Evolutionary conservation across 441 rosid genomes (phyloP).

Genomic region (Hypseocharis bilobata): DNA sequence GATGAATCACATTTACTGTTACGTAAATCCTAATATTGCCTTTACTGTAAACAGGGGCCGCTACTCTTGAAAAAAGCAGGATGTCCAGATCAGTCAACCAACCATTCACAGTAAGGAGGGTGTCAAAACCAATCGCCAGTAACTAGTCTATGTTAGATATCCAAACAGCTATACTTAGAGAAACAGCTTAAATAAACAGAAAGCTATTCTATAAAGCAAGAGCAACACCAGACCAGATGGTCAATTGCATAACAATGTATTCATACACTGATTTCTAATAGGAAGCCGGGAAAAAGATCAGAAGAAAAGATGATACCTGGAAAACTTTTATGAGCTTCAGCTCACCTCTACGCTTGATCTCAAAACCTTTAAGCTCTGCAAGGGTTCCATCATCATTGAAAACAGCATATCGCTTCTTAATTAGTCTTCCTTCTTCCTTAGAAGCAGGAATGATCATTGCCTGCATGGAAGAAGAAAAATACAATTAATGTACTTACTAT

Average conservation of each 20-base stretch:
- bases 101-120: no score
- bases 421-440: slow-evolving; percentile 89
- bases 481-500: slow-evolving; percentile 10
- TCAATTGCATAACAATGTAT: neutral
- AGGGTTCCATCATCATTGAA: slow-evolving; percentile 96
- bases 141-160: no score
- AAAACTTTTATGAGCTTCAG: slow-evolving; percentile 96
- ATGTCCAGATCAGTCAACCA: no score
- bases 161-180: no score
- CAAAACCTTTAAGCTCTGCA: slow-evolving; percentile 99
- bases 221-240: neutral
- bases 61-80: no score
- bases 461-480: slow-evolving; percentile 32
- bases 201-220: neutral
- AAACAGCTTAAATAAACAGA: neutral
- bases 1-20: no score
- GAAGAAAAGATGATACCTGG: slow-evolving; percentile 44
- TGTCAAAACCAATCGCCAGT: no score
- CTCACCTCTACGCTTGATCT: slow-evolving; percentile 98
- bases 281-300: neutral
- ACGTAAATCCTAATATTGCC: no score
- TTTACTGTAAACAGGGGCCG: no score
- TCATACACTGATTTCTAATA: neutral
- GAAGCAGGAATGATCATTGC: slow-evolving; percentile 99
- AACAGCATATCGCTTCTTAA: slow-evolving; percentile 97